Conservation (phyloP, 2,329 filamentous ascomycete species). For the Trichoderma koningii region DNA sequence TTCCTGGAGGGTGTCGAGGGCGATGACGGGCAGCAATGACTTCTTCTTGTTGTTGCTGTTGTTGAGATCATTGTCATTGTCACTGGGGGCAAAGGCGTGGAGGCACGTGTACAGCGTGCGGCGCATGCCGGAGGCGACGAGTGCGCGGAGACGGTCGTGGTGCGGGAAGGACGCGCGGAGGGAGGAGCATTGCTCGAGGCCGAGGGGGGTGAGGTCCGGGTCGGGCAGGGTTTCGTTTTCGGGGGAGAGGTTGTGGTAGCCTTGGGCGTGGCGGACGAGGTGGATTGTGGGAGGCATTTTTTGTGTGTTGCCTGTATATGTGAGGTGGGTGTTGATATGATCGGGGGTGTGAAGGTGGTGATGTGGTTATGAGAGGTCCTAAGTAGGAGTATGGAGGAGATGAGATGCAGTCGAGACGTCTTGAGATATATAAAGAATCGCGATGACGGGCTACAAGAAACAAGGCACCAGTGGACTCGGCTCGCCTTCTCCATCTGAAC, state of each 20-base stretch:
- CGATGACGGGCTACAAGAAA: background rate
- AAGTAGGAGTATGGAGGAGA: background rate
- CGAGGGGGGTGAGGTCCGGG: slow-evolving; percentile 74
- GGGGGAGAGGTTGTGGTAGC: slow-evolving; percentile 74
- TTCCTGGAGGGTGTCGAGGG: slow-evolving; percentile 78
- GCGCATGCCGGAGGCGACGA: slow-evolving; percentile 77
- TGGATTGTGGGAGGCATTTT: slow-evolving; percentile 60
- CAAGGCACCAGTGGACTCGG: background rate
- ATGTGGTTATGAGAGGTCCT: background rate
- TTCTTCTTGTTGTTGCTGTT: no score
- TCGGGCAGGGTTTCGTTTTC: slow-evolving; percentile 75
- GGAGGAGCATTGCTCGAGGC: slow-evolving; percentile 69
- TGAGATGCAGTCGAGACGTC: background rate
- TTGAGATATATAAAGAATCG: no score
- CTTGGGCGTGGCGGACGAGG: slow-evolving; percentile 73
- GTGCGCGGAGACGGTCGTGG: slow-evolving; percentile 65
- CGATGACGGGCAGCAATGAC: slow-evolving; percentile 51
- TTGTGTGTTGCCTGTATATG: background rate
- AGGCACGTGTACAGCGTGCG: slow-evolving; percentile 80
- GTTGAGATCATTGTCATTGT: background rate
- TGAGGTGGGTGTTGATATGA: background rate
- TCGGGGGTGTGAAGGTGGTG: background rate
- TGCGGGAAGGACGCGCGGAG: slow-evolving; percentile 66
- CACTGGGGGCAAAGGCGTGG: slow-evolving; percentile 59
- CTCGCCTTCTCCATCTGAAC: slow-evolving; percentile 9